Evolutionary conservation across 2,329 filamentous ascomycete species (phyloP).

Genomic region (Colletotrichum sp.): DNA sequence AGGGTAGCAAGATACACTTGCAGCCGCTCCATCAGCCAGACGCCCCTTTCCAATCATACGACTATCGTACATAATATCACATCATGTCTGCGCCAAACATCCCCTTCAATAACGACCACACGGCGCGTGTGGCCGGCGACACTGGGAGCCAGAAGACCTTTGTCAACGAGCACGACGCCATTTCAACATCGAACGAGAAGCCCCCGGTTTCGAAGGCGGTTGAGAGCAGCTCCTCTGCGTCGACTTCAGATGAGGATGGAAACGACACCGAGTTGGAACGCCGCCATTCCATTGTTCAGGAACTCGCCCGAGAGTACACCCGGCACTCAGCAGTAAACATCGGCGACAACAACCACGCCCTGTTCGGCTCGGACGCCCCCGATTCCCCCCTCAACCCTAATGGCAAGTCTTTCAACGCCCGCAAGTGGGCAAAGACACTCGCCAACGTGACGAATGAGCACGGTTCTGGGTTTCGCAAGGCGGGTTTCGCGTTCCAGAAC

Average conservation of each 20-base stretch:
- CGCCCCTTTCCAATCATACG: background rate
- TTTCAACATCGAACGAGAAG: background rate
- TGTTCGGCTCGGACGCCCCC: too few relatives aligned
- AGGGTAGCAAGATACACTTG: conserved; percentile 14
- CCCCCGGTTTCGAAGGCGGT: background rate
- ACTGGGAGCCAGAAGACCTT: conserved; percentile 20
- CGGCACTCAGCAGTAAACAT: conserved; percentile 21
- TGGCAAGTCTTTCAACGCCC: conserved; percentile 54
- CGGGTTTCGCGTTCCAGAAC: conserved; percentile 43
- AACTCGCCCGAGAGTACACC: conserved; percentile 25
- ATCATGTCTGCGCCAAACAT: background rate
- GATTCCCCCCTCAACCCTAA: conserved; percentile 58
- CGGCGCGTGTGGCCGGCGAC: background rate
- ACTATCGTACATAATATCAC: background rate
- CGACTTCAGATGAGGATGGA: conserved; percentile 1
- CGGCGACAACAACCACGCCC: conserved; percentile 25
- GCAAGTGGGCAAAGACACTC: conserved; percentile 37
- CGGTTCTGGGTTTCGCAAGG: conserved; percentile 30
- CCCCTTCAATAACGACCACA: background rate
- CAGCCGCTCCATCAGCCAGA: conserved; percentile 15
- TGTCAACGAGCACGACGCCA: conserved; percentile 4
- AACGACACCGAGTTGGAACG: conserved; percentile 21
- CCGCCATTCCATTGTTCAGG: conserved; percentile 25
- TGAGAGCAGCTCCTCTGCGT: background rate
- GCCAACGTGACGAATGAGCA: conserved; percentile 27